Evolutionary conservation across 306 rosid species (phyloP).

Genomic region (Phaseolus lunatus): DNA sequence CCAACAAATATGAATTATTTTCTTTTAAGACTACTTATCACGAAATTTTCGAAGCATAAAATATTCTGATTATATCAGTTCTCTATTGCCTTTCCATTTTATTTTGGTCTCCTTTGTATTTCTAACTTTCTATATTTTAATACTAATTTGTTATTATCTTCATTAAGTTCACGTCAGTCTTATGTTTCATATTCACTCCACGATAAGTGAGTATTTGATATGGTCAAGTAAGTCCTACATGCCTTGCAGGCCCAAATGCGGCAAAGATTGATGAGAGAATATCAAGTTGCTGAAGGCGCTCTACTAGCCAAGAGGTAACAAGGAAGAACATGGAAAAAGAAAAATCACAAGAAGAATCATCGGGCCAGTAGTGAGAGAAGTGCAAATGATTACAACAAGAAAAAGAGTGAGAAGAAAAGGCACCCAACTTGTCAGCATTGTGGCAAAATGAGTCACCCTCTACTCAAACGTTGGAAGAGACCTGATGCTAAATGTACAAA

Average conservation of each 20-base stretch:
- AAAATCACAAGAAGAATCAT: background rate
- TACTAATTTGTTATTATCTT: background rate
- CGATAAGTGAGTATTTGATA: background rate
- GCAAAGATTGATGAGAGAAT: background rate
- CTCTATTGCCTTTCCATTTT: no score
- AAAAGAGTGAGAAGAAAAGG: background rate
- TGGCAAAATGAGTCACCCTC: background rate
- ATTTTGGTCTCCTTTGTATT: background rate
- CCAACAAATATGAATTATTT: no score
- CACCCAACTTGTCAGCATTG: background rate
- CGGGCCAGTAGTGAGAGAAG: background rate
- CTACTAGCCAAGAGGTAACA: background rate
- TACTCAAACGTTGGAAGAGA: slow-evolving; percentile 7
- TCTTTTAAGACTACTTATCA: no score
- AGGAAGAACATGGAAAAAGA: background rate
- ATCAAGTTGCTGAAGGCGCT: background rate
- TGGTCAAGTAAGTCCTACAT: background rate
- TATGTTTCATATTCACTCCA: background rate
- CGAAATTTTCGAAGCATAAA: no score
- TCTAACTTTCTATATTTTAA: background rate
- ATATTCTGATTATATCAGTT: no score
- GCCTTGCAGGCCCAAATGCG: background rate
- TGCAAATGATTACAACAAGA: slow-evolving; percentile 13
- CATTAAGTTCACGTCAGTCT: background rate
- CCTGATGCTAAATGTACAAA: background rate